Conservation (phyloP, 306 rosid species). For the Trifolium subterraneum region DNA sequence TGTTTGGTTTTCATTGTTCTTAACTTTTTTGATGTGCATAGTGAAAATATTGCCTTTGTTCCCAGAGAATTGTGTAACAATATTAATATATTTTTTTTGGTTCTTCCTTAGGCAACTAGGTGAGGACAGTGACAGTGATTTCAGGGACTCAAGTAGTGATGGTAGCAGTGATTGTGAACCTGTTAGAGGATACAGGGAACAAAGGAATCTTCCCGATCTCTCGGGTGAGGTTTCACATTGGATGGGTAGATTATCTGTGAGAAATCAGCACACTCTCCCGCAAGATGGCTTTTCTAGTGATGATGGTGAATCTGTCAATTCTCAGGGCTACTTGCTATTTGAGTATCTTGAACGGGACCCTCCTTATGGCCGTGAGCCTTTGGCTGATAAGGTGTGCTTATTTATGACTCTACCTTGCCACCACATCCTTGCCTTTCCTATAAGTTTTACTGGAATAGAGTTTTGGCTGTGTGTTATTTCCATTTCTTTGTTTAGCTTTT, state of each 20-base stretch:
- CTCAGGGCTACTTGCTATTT: slow-evolving; percentile 69
- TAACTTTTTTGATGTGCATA: neutral
- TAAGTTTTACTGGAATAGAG: neutral
- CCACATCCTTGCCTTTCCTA: slow-evolving; percentile 6
- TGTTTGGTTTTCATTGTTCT: neutral
- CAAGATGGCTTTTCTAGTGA: slow-evolving; percentile 86
- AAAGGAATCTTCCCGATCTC: slow-evolving; percentile 51
- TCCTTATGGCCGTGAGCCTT: slow-evolving; percentile 88
- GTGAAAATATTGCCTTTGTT: neutral
- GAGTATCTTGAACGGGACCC: slow-evolving; percentile 81
- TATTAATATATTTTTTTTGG: slow-evolving; percentile 28
- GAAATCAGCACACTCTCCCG: slow-evolving; percentile 56
- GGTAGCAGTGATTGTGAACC: slow-evolving; percentile 82
- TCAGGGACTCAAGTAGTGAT: slow-evolving; percentile 88
- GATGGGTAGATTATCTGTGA: slow-evolving; percentile 64
- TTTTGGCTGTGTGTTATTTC: neutral
- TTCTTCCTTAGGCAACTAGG: slow-evolving; percentile 65
- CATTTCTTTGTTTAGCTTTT: slow-evolving; percentile 19
- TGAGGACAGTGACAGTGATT: slow-evolving; percentile 88
- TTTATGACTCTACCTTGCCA: neutral
- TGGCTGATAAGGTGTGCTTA: slow-evolving; percentile 78
- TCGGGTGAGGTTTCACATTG: slow-evolving; percentile 50
- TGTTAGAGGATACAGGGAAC: slow-evolving; percentile 56
- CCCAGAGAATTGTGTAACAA: slow-evolving; percentile 6
- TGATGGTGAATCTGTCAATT: slow-evolving; percentile 72